phyloP scores from a whole-genome alignment of 371 early-diverging fungal species.

The Mortierella sp. region DNA sequence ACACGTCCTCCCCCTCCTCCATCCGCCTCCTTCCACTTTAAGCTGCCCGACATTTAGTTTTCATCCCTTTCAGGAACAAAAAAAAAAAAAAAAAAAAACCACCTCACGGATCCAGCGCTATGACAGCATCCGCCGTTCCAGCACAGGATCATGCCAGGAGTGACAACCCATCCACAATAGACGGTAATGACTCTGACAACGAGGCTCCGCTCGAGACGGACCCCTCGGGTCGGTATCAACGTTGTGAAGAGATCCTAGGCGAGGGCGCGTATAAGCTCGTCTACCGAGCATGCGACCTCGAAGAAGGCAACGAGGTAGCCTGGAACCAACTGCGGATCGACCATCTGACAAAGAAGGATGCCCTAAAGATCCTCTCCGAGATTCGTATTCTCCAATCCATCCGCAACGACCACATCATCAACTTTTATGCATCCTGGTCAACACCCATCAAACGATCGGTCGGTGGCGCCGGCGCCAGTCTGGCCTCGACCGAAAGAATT shows the following conservation, averaged over 20 bases:
- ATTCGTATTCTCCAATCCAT: slow-evolving; percentile 75
- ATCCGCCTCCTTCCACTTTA: no score
- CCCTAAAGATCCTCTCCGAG: slow-evolving; percentile 59
- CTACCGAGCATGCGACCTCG: slow-evolving; percentile 84
- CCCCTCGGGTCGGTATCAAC: slow-evolving; percentile 9
- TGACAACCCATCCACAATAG: neutral
- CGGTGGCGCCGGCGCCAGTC: slow-evolving; percentile 55
- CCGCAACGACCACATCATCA: slow-evolving; percentile 86
- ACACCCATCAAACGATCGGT: slow-evolving; percentile 11
- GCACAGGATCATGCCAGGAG: slow-evolving; percentile 7
- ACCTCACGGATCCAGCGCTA: no score
- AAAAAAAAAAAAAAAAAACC: no score
- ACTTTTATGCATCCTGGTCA: slow-evolving; percentile 73
- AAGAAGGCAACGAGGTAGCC: slow-evolving; percentile 89
- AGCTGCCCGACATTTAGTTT: no score
- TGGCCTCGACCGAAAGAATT: slow-evolving; percentile 59
- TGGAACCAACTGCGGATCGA: slow-evolving; percentile 80
- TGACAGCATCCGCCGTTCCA: neutral
- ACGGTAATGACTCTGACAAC: slow-evolving; percentile 20
- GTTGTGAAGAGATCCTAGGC: slow-evolving; percentile 54
- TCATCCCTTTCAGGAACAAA: no score
- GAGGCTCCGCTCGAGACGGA: slow-evolving; percentile 35
- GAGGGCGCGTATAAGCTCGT: slow-evolving; percentile 89
- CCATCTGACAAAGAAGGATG: slow-evolving; percentile 58
- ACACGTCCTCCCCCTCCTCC: no score